Evolutionary conservation across 2,329 filamentous ascomycete genomes (phyloP), one percentile per base, ranked within the genome.

Genomic region (Penicillium expansum): DNA sequence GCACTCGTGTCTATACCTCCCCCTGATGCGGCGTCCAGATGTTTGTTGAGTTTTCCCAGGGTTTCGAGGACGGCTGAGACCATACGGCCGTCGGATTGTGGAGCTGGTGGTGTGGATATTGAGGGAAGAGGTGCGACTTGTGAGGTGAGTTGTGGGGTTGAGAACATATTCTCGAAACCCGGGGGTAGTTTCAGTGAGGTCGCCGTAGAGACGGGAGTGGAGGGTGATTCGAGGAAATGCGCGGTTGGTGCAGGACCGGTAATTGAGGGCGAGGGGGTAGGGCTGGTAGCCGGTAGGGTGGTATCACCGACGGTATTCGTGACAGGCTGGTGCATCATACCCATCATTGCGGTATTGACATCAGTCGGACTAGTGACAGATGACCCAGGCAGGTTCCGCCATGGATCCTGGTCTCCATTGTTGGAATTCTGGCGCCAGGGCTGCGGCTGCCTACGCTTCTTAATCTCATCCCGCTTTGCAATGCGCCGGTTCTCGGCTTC

Each of bases 161-260:
- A 61, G 56, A 76, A 76, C 71, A 76, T 75, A 11, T 67, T 72
- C 32, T 75, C 74, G 51, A 73, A 76, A 1, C 74, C 74, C 16
- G 73, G 71, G 1, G 74, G 74, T 24, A 76, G 52, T 32, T 48
- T 67, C 53, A 52, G 59, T n/a, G 47, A 30, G n/a, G 48, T 57
- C 10, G 39, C 6, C 14, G 35, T 5, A 22, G 54, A 51, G 14
- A 52, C 41, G 13, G 53, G 49, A 1, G 49, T 43, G n/a, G 60
- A 56, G 13, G 43, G 58, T 8, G 38, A 33, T 29, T 57, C 60
- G 18, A 55, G 58, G 11, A 54, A 27, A 41, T 57, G 38, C 10
- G 50, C n/a, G 20, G 47, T 18, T 30, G 48, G 30, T 18, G 48
- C 32, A 44, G 41, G n/a, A 35, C 47, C 56, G 22, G 55, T 27